Conservation (phyloP, 169 alveolate species). For the Cryptosporidium bovis region DNA sequence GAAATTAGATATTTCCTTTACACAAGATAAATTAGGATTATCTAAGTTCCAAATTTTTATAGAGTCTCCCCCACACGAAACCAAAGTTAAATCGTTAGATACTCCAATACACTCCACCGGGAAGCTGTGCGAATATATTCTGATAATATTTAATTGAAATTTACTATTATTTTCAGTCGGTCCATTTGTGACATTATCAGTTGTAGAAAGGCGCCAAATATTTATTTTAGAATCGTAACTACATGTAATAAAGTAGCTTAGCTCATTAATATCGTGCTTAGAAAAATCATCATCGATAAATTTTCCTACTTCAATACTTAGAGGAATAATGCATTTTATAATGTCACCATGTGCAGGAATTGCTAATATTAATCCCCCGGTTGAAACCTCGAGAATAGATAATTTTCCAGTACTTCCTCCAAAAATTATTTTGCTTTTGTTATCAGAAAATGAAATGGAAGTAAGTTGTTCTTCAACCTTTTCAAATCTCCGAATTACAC, state of each 20-base stretch:
- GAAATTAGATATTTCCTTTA: slow-evolving; percentile 16
- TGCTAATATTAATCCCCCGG: background rate
- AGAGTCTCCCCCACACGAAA: slow-evolving; percentile 59
- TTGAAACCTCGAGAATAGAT: slow-evolving; percentile 22
- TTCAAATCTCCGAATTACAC: slow-evolving; percentile 27
- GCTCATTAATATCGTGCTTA: background rate
- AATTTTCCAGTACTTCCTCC: slow-evolving; percentile 58
- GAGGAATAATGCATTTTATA: slow-evolving; percentile 26
- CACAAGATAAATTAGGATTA: background rate
- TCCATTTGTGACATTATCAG: background rate
- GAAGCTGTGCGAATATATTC: slow-evolving; percentile 3
- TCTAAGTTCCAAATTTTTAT: slow-evolving; percentile 47
- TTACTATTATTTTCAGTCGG: background rate
- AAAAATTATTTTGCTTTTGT: slow-evolving; percentile 38
- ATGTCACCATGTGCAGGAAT: slow-evolving; percentile 33
- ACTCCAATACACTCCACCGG: slow-evolving; percentile 60
- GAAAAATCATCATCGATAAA: background rate
- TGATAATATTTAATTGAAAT: slow-evolving; percentile 3
- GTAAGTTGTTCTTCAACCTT: slow-evolving; percentile 1
- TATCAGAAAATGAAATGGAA: slow-evolving; percentile 33
- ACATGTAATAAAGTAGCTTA: slow-evolving; percentile 41
- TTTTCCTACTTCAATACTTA: background rate
- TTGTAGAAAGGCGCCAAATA: slow-evolving; percentile 40
- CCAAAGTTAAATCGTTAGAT: background rate
- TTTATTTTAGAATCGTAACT: slow-evolving; percentile 50